Base-by-base conservation (phyloP, 257 asterid genomes). In the Petunia axillaris region DNA sequence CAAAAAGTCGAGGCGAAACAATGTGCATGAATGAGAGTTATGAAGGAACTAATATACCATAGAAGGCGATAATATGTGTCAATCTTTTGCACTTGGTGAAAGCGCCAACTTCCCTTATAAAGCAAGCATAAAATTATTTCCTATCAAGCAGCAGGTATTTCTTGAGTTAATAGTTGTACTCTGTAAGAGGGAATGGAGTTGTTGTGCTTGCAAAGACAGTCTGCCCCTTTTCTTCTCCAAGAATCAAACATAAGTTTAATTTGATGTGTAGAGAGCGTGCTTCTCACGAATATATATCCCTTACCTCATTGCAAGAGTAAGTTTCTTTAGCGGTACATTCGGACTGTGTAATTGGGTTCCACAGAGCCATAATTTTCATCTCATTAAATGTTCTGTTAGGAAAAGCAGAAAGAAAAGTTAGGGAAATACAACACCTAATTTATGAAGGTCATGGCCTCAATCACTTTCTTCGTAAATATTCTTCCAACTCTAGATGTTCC, bases 321-420 rank as follows among this genome's bases (percentile, higher is more conserved):
- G 99, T 98, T 80, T 96, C 95, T 88, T 92, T 96, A 54, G 99
- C 98, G 50, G 99, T 92, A 91, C 99, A 96, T 91, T 96, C 99
- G n/a, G 99, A 63, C 88, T 96, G 98, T 79, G 97, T 86, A 55
- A 98, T 96, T 39, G 99, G 99, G 77, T 96, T 96, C 13, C 98
- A 94, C 58, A 96, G 97, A 52, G 99, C 98, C 98, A 96, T 86
- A 77, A 96, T 90, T 1, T 0, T 71, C 8, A 71, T 9, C 25
- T 4, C 5, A 48, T 46, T 58, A 48, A 25, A 46, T 9, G 6
- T 25, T 35, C 4, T 0, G 59, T 60, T 58, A 11, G 64, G 43
- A 14, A 48, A 11, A 13, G 8, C 37, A 14, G 48, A 71, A 46
- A 76, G 66, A 64, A 77, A 6, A 35, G 52, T 44, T 0, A 4